Base-by-base conservation (phyloP, 305 asterid species). In the Fraxinus velutina region DNA sequence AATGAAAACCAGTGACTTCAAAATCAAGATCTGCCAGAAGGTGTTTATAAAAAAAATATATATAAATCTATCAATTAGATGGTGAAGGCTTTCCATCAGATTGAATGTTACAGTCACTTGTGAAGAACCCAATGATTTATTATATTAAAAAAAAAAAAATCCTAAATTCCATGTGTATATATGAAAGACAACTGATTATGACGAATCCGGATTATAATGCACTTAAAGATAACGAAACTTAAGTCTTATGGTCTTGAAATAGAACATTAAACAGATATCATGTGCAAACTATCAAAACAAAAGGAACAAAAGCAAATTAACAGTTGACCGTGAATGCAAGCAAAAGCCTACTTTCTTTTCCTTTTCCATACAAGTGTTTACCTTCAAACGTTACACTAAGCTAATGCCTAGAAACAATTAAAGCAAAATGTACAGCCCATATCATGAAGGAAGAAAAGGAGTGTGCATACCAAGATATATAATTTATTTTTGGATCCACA, bases 391-490 rank as follows among this genome's bases (percentile, higher is more conserved):
- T 15, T 71, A 71, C 32, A 30, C n/a, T 27, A 66, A 66, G 73
- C 73, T 12, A 68, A 68, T 29, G 10, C 13, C 47, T 44, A 29
- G 77, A 84, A 70, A 78, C 22, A 9, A 72, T 70, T 81, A 15
- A 80, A 79, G 66, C 39, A 64, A 64, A 79, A 76, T 68, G 2
- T 77, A 80, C 55, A 33, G 70, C 5, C 27, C 7, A 9, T 36
- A 15, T 52, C 81, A 82, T 44, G 42, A 74, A 72, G 52, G 57
- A 32, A 27, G 80, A 6, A 57, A 42, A 50, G 73, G 47, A 81
- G 57, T 71, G 39, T 75, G 37, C 72, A 36, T 92, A 95, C 99
- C 99, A 95, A 86, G 82, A 95, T 85, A 82, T 82, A 88, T 47
- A 95, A 85, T 83, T 85, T 89, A 82, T 55, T 84, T 80, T 70